Evolutionary conservation across 805 yeast species (phyloP), one percentile per base, ranked within the genome.

Genomic region (Ogataea pignaliae): DNA sequence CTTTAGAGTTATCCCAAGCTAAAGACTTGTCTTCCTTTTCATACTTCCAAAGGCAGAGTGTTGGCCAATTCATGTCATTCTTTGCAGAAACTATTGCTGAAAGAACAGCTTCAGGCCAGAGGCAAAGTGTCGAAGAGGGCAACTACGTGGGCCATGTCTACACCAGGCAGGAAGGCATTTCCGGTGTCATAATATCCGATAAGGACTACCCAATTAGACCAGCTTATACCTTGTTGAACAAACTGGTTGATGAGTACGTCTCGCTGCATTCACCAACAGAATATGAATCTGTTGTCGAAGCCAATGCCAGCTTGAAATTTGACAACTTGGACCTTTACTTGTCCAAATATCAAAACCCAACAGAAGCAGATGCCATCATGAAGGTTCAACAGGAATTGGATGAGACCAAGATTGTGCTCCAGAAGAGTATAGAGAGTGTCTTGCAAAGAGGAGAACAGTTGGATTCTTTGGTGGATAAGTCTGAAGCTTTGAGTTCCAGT

Each of bases 351-450:
- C 99, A 93, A 70, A 96, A 93, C 64, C 99, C 99, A 29, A 76
- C 85, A 35, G 96, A 93, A 71, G 98, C 98, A 0, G 99, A 93
- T 64, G 85, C 97, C 10, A 81, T 93, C 50, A 84, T 93, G 95
- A 86, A 85, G 65, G 99, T 93, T 17, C 99, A 93, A 71, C 95
- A 89, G 62, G 99, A 93, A 67, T 78, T 93, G 57, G 99, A 93
- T 66, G 99, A 93, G 63, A 93, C 99, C 32, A 93, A 93, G 72
- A 88, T 91, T 56, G 96, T 90, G 34, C 73, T 93, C 59, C 98
- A 93, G 69, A 90, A 91, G 70, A 89, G 97, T 38, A 91, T 93
- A 54, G 97, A 93, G 67, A 76, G 85, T 49, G 97, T 93, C 9
- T 75, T 93, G 62, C 95, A 88, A 66, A 81, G 99, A 65, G 99